Conservation (phyloP, 495 filamentous ascomycete genomes). For the Penicillium malachiteum region DNA sequence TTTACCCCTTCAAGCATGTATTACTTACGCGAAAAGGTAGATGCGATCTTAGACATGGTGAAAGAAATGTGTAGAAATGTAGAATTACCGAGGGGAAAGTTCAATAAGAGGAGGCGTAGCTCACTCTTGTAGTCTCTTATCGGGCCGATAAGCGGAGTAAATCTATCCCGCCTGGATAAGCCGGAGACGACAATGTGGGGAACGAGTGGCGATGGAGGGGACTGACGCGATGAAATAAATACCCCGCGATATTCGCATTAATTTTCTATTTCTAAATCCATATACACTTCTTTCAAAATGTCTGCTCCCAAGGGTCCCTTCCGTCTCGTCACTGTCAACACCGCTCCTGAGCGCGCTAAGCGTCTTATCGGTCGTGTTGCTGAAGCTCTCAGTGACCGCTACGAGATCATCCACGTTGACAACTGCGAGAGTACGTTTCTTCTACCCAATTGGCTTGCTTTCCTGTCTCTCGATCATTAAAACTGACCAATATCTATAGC, state of each 20-base stretch:
- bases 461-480: neutral
- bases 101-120: constrained; percentile 1
- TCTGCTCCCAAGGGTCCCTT: constrained; percentile 56
- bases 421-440: constrained; percentile 54
- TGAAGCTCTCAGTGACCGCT: constrained; percentile 57
- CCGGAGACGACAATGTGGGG: constrained; percentile 23
- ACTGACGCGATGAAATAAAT: constrained; percentile 13
- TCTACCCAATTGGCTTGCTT: neutral
- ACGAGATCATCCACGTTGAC: constrained; percentile 57
- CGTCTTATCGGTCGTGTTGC: constrained; percentile 57
- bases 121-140: constrained; percentile 10
- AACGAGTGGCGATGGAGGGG: constrained; percentile 17
- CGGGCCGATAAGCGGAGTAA: constrained; percentile 20
- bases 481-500: constrained; percentile 20
- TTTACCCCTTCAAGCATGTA: neutral
- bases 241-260: constrained; percentile 12
- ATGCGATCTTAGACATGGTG: constrained; percentile 43
- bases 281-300: constrained; percentile 24
- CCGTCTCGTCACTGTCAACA: constrained; percentile 67
- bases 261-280: neutral
- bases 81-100: neutral
- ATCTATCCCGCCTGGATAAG: constrained; percentile 14
- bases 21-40: constrained; percentile 44
- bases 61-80: neutral
- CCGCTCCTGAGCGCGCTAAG: constrained; percentile 63